Evolutionary conservation across 23 red algal genomes (phyloP).

Genomic region (Pyropia haitanensis): DNA sequence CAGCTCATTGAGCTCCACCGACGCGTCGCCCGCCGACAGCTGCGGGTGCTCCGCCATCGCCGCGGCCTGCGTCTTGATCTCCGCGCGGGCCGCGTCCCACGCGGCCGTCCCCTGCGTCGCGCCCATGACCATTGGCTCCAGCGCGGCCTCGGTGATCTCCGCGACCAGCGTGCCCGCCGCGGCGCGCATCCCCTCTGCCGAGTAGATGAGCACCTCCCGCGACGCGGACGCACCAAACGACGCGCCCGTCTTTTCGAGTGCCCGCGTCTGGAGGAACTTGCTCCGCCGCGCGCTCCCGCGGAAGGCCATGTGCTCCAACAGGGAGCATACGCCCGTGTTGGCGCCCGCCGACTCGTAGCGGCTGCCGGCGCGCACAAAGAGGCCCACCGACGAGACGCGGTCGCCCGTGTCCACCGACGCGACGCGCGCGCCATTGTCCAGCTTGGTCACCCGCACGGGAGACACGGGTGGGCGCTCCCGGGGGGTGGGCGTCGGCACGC

Average conservation of each 20-base stretch:
- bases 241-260: slow-evolving; percentile 75
- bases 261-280: slow-evolving; percentile 49
- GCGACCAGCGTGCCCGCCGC: slow-evolving; percentile 25
- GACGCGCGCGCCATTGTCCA: slow-evolving; percentile 72
- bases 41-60: slow-evolving; percentile 47
- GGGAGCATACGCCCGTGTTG: slow-evolving; percentile 41
- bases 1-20: slow-evolving; percentile 34
- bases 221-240: slow-evolving; percentile 62
- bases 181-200: slow-evolving; percentile 69
- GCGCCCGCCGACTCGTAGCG: slow-evolving; percentile 70
- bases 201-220: slow-evolving; percentile 70
- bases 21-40: slow-evolving; percentile 26
- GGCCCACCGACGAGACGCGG: slow-evolving; percentile 46
- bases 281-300: slow-evolving; percentile 45
- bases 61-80: slow-evolving; percentile 29
- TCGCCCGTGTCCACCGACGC: slow-evolving; percentile 50
- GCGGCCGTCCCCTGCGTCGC: slow-evolving; percentile 3
- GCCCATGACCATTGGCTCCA: slow-evolving; percentile 15
- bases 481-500: slow-evolving; percentile 38
- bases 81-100: slow-evolving; percentile 40
- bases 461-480: slow-evolving; percentile 6
- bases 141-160: slow-evolving; percentile 47
- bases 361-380: slow-evolving; percentile 79
- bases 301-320: slow-evolving; percentile 83
- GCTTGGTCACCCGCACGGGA: slow-evolving; percentile 22